These are phyloP conservation scores for Diplodia corticola DNA, from an alignment of 2,329 filamentous ascomycete genomes.

Conservation along the genomic window DNA sequence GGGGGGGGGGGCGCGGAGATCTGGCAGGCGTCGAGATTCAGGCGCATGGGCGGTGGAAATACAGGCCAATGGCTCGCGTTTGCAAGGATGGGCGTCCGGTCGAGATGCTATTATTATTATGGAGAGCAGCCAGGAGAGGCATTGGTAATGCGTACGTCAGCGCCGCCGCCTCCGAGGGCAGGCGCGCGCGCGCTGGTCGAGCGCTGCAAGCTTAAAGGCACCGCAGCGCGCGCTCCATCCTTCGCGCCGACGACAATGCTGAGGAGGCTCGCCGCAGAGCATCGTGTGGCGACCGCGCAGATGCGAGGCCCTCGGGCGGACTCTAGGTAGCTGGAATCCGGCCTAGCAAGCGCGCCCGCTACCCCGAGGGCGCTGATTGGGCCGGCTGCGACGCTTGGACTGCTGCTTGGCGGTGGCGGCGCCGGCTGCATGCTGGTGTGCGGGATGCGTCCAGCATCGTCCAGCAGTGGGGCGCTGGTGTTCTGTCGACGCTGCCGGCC, in stretches of 20 bases:
- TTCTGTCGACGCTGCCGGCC: neutral
- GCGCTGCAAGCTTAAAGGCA: conserved; percentile 18
- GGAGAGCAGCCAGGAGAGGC: conserved; percentile 9
- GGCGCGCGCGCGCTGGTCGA: neutral
- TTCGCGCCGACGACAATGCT: conserved; percentile 1
- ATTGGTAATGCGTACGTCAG: conserved; percentile 24
- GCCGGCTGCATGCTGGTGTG: conserved; percentile 17
- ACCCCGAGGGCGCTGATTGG: conserved; percentile 20
- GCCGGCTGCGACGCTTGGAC: conserved; percentile 15
- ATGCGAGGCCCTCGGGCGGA: neutral
- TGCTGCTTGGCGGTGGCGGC: conserved; percentile 22
- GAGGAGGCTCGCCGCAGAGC: neutral
- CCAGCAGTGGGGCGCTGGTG: no score
- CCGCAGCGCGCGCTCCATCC: conserved; percentile 16
- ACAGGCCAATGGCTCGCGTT: neutral
- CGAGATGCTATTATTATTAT: conserved; percentile 18
- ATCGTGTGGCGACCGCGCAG: conserved; percentile 16
- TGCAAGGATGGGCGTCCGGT: conserved; percentile 4
- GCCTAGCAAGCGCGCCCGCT: conserved; percentile 21
- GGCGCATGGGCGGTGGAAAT: conserved; percentile 14
- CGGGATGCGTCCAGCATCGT: conserved; percentile 14
- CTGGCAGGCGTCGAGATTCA: conserved; percentile 12
- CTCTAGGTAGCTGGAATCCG: neutral
- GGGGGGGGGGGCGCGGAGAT: conserved; percentile 7
- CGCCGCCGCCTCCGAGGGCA: conserved; percentile 20